Base-by-base conservation (phyloP, 129 eudicot species). In the Saposhnikovia divaricata region DNA sequence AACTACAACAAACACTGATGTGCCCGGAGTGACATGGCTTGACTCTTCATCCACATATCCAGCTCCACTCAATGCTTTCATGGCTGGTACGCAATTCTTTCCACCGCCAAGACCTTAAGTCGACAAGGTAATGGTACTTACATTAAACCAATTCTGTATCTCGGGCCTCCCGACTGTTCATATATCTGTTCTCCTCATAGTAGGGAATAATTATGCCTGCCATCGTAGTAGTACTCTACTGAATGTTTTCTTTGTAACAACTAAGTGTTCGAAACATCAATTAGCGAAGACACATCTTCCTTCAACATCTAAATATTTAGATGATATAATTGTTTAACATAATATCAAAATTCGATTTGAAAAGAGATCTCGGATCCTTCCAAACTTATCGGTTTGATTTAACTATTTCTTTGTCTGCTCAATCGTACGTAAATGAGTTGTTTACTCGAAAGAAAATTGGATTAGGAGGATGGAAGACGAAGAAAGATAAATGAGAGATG, bases 11-110 rank as follows among this genome's bases (percentile, higher is more conserved):
- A 44, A 86, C 13, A 74, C 80, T 16, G 70, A 77, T 34, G 44
- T 75, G 27, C 82, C 83, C 72, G 85, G 75, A 47, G 79, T 83
- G 4, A 75, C 85, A 47, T 80, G 87, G 82, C 76, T 88, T 34
- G 97, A 91, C 50, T 88, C 95, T 71, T 84, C 91, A n/a, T n/a
- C 15, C 0, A 63, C 85, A 4, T 93, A 89, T 47, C 86, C 95
- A 12, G 76, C 98, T 77, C 96, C 98, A 16, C 85, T 94, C 78
- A 86, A 82, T 81, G 92, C 93, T 72, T 91, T 88, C 85, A 84
- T 93, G 92, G 92, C 97, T 61, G 97, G 97, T 83, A 93, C 98
- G 86, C 97, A 91, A 81, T 91, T 88, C 82, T 91, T 93, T 69
- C 96, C 92, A 80, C 93, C 93, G 48, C 91, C 98, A 82, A 89